Base-by-base conservation (phyloP, 1,284 basidiomycete species). In the Fomitiporia mediterranea region DNA sequence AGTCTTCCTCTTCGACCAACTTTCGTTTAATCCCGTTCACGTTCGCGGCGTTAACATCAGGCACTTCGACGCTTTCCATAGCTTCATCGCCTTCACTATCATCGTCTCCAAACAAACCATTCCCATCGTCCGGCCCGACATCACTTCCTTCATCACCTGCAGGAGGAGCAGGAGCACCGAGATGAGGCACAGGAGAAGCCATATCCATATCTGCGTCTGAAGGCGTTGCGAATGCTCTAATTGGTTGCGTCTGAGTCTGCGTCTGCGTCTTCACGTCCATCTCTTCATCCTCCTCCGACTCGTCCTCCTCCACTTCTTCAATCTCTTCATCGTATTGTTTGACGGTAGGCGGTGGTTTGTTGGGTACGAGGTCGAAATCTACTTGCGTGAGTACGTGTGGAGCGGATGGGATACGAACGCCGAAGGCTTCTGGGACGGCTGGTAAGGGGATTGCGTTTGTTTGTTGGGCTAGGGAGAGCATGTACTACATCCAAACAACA, bases 331-430 rank as follows among this genome's bases (percentile, higher is more conserved):
- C 85, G 63, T 84, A 89, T 25, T 86, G 71, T 62, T 81, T 84
- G 51, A 84, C 80, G 40, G 80, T 83, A 3, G 88, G 83, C 19
- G 89, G 84, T 13, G 90, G 83, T 64, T 86, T 83, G 68, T 93
- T 94, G 6, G 96, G 94, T 0, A 97, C 81, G 63, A 98, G 81
- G 65, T 94, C 86, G 74, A 98, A 99, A 74, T 97, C 92, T 62
- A 97, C 85, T 19, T 90, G 80, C 9, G 93, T 92, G 35, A 99
- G 79, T 55, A 93, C 89, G 39, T 98, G 92, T 25, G 83, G 73
- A 9, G 83, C 67, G 2, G 89, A 86, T 0, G 96, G 96, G 19
- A 98, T 75, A 19, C 94, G 86, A 47, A 98, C 83, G 34, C 95
- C 96, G 71, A 97, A 98, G 1, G 94, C 86, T 73, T 98, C 96